Evolutionary conservation across 176 grass and related monocot species (phyloP).

Genomic region (Oryza longistaminata): DNA sequence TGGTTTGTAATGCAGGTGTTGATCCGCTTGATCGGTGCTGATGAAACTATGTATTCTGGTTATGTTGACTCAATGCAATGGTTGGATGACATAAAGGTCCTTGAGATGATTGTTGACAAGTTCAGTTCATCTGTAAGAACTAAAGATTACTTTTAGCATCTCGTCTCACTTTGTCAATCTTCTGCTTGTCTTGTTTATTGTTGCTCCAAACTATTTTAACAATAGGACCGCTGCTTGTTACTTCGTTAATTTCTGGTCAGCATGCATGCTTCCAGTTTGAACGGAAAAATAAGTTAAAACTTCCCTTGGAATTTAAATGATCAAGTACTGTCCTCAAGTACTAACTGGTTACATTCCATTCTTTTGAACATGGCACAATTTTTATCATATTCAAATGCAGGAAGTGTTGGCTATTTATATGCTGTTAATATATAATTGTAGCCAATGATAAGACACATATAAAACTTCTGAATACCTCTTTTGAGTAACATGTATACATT

Average conservation of each 20-base stretch:
- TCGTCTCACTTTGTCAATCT: not conserved
- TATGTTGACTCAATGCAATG: slow-evolving; percentile 83
- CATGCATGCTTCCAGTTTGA: not conserved
- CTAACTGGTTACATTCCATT: not conserved
- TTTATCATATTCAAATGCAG: not conserved
- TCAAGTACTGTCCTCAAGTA: slow-evolving; percentile 11
- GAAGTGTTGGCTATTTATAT: not conserved
- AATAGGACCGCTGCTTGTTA: not conserved
- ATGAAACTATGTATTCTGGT: slow-evolving; percentile 83
- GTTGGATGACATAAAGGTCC: slow-evolving; percentile 88
- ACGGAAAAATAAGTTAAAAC: not conserved
- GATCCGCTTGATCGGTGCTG: slow-evolving; percentile 83
- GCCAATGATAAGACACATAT: not conserved
- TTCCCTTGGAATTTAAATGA: not conserved
- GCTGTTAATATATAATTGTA: not conserved
- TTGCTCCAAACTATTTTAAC: slow-evolving; percentile 9
- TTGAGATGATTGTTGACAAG: slow-evolving; percentile 98
- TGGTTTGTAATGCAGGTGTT: slow-evolving; percentile 64
- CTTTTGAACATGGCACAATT: not conserved
- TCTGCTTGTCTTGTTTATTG: slow-evolving; percentile 26
- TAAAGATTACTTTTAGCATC: slow-evolving; percentile 41
- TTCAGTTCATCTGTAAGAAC: slow-evolving; percentile 89
- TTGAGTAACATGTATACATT: not conserved
- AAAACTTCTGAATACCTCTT: slow-evolving; percentile 4
- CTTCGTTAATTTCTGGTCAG: slow-evolving; percentile 4